These are phyloP conservation scores for Phytopythium aichiense DNA, from an alignment of 352 stramenopile species.

Conservation along the genomic window DNA sequence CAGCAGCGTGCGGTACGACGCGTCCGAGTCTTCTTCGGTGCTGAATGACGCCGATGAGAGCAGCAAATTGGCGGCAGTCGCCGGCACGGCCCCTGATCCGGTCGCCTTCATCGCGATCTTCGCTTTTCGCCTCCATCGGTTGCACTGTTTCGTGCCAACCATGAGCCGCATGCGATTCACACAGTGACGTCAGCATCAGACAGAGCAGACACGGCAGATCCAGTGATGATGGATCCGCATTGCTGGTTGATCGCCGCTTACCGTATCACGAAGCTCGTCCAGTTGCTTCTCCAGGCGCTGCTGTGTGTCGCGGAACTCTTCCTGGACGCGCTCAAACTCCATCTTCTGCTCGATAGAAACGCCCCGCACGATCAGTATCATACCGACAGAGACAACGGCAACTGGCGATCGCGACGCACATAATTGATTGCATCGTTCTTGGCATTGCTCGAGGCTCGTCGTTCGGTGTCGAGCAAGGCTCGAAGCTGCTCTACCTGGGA, in stretches of 20 bases:
- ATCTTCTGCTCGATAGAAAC: slow-evolving; percentile 22
- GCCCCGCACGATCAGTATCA: background rate
- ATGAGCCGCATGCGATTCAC: background rate
- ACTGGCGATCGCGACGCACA: slow-evolving; percentile 14
- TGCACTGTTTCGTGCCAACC: slow-evolving; percentile 7
- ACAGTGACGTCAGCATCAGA: slow-evolving; percentile 1
- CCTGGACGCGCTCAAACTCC: slow-evolving; percentile 33
- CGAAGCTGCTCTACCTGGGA: slow-evolving; percentile 32
- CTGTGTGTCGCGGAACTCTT: slow-evolving; percentile 52
- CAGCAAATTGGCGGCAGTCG: slow-evolving; percentile 21
- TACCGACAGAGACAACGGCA: background rate
- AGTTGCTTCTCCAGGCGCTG: slow-evolving; percentile 64
- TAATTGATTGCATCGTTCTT: slow-evolving; percentile 39
- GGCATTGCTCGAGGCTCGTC: slow-evolving; percentile 21
- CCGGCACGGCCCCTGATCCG: slow-evolving; percentile 6
- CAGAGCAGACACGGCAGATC: background rate
- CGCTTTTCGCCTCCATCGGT: slow-evolving; percentile 71
- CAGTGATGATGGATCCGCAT: background rate
- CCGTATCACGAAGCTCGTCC: slow-evolving; percentile 50
- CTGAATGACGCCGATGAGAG: slow-evolving; percentile 53
- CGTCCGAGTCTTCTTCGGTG: slow-evolving; percentile 57
- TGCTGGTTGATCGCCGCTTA: slow-evolving; percentile 8
- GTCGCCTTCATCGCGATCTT: slow-evolving; percentile 46
- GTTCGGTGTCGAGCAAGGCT: slow-evolving; percentile 32
- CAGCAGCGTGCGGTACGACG: slow-evolving; percentile 47